A percentile compares a stretch with the other conserved stretches of the same genome.
Conservation (phyloP, 345 rosid genomes). For the Syzygium oleosum region DNA sequence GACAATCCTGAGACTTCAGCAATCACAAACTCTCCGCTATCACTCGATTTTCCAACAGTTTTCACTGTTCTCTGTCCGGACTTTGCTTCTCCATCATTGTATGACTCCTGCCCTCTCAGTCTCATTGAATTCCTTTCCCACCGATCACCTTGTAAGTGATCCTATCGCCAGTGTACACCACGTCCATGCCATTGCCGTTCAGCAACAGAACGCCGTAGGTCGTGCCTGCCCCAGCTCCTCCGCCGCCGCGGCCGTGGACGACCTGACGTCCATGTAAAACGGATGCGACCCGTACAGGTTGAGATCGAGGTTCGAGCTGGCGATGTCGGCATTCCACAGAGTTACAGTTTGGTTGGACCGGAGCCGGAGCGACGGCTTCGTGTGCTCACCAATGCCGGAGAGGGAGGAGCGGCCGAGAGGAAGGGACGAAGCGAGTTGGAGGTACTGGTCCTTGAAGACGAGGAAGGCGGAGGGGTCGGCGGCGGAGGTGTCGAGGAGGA, state of each 20-base stretch:
- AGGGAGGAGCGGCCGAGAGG: slow-evolving; percentile 38
- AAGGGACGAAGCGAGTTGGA: slow-evolving; percentile 55
- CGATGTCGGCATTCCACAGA: slow-evolving; percentile 51
- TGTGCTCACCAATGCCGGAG: slow-evolving; percentile 76
- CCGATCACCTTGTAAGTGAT: slow-evolving; percentile 59
- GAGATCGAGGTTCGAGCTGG: slow-evolving; percentile 22
- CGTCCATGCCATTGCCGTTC: slow-evolving; percentile 75
- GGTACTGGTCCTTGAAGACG: slow-evolving; percentile 66
- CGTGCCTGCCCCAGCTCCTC: slow-evolving; percentile 26
- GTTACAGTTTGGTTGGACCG: slow-evolving; percentile 25
- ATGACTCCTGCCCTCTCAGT: slow-evolving; percentile 13
- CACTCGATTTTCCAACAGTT: background rate
- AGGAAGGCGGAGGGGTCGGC: slow-evolving; percentile 23
- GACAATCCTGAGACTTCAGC: slow-evolving; percentile 7
- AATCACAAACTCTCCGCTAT: background rate
- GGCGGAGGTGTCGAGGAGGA: slow-evolving; percentile 35
- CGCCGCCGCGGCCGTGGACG: slow-evolving; percentile 22
- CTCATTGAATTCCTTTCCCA: no score
- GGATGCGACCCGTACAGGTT: slow-evolving; percentile 81
- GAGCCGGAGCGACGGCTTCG: slow-evolving; percentile 45
- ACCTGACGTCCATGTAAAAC: slow-evolving; percentile 54
- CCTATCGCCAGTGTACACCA: slow-evolving; percentile 37
- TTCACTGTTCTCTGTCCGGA: background rate
- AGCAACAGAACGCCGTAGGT: slow-evolving; percentile 56
- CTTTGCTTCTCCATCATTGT: background rate